Base-by-base conservation (phyloP, 805 yeast genomes). In the Candida tibetensis region DNA sequence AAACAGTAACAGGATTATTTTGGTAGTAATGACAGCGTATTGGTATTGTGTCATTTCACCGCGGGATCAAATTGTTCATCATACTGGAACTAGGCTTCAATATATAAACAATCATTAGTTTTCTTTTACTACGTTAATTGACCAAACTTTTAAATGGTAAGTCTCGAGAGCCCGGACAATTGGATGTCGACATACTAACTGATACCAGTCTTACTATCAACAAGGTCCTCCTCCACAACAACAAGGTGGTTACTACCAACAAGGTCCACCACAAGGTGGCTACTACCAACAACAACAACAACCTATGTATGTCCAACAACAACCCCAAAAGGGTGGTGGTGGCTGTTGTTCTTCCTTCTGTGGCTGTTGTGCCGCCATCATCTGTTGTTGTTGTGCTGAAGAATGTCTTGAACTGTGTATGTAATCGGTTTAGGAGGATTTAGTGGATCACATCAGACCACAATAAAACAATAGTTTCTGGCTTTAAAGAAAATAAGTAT, bases 211-310 rank as follows among this genome's bases (percentile, higher is more conserved):
- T 7, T 46, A 46, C 41, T 39, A 40, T 44, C 58, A 54, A 40
- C 53, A 51, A 36, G 58, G 58, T 17, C 57, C 57, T 17, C 48
- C 48, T 18, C 55, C 51, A 13, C 58, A 42, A 17, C 57, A 49
- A 36, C 25, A 21, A 21, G 25, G 25, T 21, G 62, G 60, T 17
- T 52, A 43, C 39, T 48, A 49, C 30, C 52, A 46, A 36, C 56
- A 48, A 36, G 49, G 52, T 32, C 48, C 46, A n/a, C 52, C 54
- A 22, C 55, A 44, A 44, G 44, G 42, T 15, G 58, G 58, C 17
- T 52, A 54, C 32, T 48, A 56, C 53, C 56, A 58, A 46, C 65
- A 58, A 41, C 64, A 58, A 39, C 66, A 49, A 16, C 66, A 60
- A 39, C 66, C 66, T 12, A 51, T 58, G 39, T 60, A 60, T 43